phyloP scores from a whole-genome alignment of 257 asterid genomes.

The Parsonsia alboflavescens region DNA sequence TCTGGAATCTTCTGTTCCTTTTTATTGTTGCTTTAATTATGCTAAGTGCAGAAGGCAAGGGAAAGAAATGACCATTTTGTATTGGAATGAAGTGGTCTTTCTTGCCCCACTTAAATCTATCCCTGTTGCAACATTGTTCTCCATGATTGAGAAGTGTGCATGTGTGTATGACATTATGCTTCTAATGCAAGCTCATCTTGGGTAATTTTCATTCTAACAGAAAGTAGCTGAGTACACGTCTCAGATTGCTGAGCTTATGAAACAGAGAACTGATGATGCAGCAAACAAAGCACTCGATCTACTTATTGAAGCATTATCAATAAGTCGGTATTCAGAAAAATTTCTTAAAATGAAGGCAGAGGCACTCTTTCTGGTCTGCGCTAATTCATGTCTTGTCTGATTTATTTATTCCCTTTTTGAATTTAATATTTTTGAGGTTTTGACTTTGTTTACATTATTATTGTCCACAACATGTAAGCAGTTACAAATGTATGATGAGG shows the following conservation, averaged over 20 bases:
- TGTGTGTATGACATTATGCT: background rate
- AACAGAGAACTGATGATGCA: constrained; percentile 52
- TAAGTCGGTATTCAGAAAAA: constrained; percentile 72
- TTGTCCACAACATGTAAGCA: constrained; percentile 19
- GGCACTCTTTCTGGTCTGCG: constrained; percentile 67
- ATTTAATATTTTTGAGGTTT: constrained; percentile 2
- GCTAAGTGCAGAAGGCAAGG: constrained; percentile 6
- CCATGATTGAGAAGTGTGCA: background rate
- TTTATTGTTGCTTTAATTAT: background rate
- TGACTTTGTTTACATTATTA: constrained; percentile 12
- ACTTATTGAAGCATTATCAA: constrained; percentile 55
- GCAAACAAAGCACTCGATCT: constrained; percentile 49
- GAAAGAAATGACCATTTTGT: background rate
- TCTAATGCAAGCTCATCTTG: constrained; percentile 6
- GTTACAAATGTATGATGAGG: constrained; percentile 66
- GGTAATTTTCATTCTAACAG: constrained; percentile 37
- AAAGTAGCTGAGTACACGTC: constrained; percentile 50
- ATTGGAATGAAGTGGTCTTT: background rate
- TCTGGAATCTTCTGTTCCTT: background rate
- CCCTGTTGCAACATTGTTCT: background rate
- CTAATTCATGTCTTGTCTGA: constrained; percentile 3
- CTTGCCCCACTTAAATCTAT: background rate
- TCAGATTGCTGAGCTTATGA: constrained; percentile 51
- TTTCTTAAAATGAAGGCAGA: constrained; percentile 85
- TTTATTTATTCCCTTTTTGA: background rate